phyloP scores from a whole-genome alignment of 1,284 basidiomycete species.

The Trichosporon sp. region DNA sequence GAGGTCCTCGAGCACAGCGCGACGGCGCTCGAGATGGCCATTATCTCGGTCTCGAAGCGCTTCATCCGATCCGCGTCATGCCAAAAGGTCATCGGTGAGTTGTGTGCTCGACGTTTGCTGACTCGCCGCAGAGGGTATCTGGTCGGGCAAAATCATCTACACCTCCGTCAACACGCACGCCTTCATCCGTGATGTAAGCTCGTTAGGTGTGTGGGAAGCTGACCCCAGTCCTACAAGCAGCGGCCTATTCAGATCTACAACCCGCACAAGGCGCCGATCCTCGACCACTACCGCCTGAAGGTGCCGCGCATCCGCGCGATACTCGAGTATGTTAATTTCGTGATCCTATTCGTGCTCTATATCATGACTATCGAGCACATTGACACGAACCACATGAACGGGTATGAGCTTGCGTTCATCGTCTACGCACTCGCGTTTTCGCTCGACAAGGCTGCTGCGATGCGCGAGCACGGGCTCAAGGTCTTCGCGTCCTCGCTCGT shows the following conservation, averaged over 20 bases:
- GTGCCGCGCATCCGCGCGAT: conserved; percentile 86
- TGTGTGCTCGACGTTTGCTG: not conserved
- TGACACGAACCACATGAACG: conserved; percentile 60
- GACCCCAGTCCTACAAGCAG: conserved; percentile 76
- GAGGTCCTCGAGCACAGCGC: conserved; percentile 69
- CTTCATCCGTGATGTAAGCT: conserved; percentile 73
- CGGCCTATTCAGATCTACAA: conserved; percentile 91
- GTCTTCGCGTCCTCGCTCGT: conserved; percentile 43
- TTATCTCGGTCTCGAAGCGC: conserved; percentile 72
- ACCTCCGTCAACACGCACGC: conserved; percentile 78
- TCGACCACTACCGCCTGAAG: conserved; percentile 93
- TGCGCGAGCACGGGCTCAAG: conserved; percentile 88
- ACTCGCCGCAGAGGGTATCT: conserved; percentile 49
- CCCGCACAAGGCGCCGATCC: conserved; percentile 80
- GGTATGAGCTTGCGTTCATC: conserved; percentile 69
- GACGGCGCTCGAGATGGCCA: conserved; percentile 86
- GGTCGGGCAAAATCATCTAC: conserved; percentile 76
- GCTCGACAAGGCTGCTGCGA: conserved; percentile 84
- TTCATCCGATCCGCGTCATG: conserved; percentile 82
- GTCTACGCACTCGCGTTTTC: conserved; percentile 78
- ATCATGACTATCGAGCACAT: conserved; percentile 73
- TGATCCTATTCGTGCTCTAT: conserved; percentile 77
- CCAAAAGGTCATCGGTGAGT: conserved; percentile 71
- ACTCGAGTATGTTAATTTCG: conserved; percentile 78
- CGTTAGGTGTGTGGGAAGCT: not conserved